Evolutionary conservation across 2,329 filamentous ascomycete species (phyloP).

Genomic region (Aaosphaeria pasadenensis): DNA sequence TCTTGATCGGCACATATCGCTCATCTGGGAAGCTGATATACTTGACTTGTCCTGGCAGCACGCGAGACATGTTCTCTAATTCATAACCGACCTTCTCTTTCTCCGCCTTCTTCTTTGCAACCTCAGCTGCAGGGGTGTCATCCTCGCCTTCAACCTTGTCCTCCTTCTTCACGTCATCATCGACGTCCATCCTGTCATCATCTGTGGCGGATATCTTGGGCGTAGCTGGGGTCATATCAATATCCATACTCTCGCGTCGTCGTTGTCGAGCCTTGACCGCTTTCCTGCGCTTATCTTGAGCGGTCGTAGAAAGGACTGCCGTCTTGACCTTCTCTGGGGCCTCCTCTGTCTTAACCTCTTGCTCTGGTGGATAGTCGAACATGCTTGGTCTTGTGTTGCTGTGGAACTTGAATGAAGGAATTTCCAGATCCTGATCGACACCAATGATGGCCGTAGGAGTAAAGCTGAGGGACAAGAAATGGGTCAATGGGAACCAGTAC

Average conservation of each 20-base stretch:
- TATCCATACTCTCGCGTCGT: conserved; percentile 90
- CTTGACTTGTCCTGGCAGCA: conserved; percentile 88
- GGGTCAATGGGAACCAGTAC: conserved; percentile 99
- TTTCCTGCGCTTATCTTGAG: conserved; percentile 91
- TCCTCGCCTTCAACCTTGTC: conserved; percentile 52
- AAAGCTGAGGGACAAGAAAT: conserved; percentile 94
- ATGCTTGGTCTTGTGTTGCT: conserved; percentile 91
- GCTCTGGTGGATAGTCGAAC: conserved; percentile 97
- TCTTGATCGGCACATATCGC: conserved; percentile 89
- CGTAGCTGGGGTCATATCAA: conserved; percentile 75
- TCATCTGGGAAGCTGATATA: conserved; percentile 90
- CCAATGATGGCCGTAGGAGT: conserved; percentile 96
- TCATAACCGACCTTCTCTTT: conserved; percentile 98
- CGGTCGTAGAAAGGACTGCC: conserved; percentile 92
- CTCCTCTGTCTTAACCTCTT: conserved; percentile 92
- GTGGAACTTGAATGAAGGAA: conserved; percentile 92
- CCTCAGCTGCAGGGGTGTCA: conserved; percentile 46
- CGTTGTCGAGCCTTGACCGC: conserved; percentile 92
- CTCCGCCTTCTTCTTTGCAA: conserved; percentile 83
- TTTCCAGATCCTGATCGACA: conserved; percentile 88
- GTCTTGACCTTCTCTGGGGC: conserved; percentile 92
- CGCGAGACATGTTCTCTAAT: conserved; percentile 93
- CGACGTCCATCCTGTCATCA: conserved; percentile 81
- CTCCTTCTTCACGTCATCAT: conserved; percentile 46
- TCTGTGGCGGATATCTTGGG: conserved; percentile 61